Evolutionary conservation across 352 stramenopile species (phyloP).

Genomic region (Albugo laibachii): DNA sequence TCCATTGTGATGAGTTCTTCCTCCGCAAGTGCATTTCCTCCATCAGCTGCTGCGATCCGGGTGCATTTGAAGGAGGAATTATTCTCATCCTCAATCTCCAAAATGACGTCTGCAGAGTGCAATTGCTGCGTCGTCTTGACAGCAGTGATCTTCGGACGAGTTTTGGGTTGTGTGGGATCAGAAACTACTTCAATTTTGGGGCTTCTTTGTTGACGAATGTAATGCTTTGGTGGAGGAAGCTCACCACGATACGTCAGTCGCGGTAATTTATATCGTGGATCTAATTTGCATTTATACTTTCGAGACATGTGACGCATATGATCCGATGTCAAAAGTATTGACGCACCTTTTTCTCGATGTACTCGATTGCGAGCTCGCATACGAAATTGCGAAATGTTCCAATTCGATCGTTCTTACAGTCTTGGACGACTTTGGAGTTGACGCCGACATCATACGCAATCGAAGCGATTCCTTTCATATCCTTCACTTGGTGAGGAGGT

Average conservation of each 20-base stretch:
- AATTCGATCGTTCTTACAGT: slow-evolving; percentile 39
- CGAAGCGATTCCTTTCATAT: slow-evolving; percentile 36
- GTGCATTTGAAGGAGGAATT: background rate
- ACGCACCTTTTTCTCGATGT: slow-evolving; percentile 59
- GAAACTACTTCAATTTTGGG: slow-evolving; percentile 57
- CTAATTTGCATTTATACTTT: slow-evolving; percentile 60
- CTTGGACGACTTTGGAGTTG: slow-evolving; percentile 48
- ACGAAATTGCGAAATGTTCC: slow-evolving; percentile 66
- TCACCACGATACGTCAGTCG: slow-evolving; percentile 38
- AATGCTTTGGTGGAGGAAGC: slow-evolving; percentile 48
- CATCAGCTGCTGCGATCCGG: too few relatives aligned
- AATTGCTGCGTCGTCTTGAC: background rate
- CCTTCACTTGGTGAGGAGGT: slow-evolving; percentile 44
- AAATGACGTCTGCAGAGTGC: slow-evolving; percentile 13
- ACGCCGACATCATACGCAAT: slow-evolving; percentile 63
- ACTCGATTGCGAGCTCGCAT: slow-evolving; percentile 59
- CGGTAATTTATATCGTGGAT: slow-evolving; percentile 56
- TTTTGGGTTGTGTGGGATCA: background rate
- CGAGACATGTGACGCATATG: background rate
- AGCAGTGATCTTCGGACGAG: slow-evolving; percentile 4
- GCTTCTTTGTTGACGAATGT: slow-evolving; percentile 47
- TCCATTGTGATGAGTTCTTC: too few relatives aligned
- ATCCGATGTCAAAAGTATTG: background rate
- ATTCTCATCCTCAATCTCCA: background rate
- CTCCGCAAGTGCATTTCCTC: too few relatives aligned